Percentiles rank a stretch among this genome's conserved stretches.
Conservation (phyloP, 495 filamentous ascomycete species). For the Clavariopsis aquatica region DNA sequence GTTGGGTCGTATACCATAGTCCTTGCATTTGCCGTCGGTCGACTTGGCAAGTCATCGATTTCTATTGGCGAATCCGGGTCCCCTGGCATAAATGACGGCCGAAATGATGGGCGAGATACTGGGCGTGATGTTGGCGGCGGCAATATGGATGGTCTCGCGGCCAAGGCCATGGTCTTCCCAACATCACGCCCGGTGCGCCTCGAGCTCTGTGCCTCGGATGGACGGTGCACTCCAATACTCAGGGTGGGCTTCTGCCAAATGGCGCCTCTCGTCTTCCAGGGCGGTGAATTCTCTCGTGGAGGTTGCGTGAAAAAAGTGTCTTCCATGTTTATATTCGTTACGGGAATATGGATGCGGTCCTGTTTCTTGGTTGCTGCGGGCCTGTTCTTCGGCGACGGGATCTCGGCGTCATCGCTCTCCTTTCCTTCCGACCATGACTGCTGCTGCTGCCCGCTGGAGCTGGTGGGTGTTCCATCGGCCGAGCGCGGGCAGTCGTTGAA, state of each 20-base stretch:
- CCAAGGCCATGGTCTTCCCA: constrained; percentile 15
- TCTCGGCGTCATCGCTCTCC: constrained; percentile 1
- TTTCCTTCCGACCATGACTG: not conserved
- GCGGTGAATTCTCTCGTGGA: constrained; percentile 38
- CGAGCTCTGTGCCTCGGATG: not conserved
- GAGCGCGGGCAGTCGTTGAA: constrained; percentile 7
- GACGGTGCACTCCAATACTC: constrained; percentile 27
- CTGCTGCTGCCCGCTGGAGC: constrained; percentile 8
- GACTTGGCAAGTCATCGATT: not conserved
- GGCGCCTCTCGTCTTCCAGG: constrained; percentile 41
- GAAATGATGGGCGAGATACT: not conserved
- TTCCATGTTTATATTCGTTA: constrained; percentile 22
- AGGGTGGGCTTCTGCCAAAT: constrained; percentile 42
- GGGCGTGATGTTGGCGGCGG: constrained; percentile 10
- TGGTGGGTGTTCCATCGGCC: constrained; percentile 13
- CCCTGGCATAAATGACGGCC: not conserved
- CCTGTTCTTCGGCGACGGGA: constrained; percentile 1
- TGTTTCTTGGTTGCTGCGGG: constrained; percentile 11
- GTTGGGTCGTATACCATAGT: constrained; percentile 26
- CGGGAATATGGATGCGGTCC: constrained; percentile 41
- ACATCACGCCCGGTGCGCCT: constrained; percentile 21
- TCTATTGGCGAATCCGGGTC: not conserved
- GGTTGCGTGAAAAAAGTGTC: constrained; percentile 42
- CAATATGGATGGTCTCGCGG: constrained; percentile 16
- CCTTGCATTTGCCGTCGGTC: not conserved